These are phyloP conservation scores for Ochromonas danica DNA, from an alignment of 108 stramenopile species.

Conservation along the genomic window DNA sequence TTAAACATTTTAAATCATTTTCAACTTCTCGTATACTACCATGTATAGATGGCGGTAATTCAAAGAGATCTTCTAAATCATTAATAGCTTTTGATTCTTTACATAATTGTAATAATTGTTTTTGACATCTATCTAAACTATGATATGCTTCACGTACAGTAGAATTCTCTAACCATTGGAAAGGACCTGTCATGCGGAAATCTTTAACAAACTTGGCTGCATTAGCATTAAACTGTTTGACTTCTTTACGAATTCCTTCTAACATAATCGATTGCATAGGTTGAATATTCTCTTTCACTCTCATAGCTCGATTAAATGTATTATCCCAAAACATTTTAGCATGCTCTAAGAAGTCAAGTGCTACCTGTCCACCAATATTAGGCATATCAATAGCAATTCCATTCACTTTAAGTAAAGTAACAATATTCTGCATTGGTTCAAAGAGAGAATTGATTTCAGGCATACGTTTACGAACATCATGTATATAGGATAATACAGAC, in stretches of 20 bases:
- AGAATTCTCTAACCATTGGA: slow-evolving; percentile 29
- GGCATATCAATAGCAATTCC: slow-evolving; percentile 45
- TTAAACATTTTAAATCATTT: slow-evolving; percentile 33
- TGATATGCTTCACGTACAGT: slow-evolving; percentile 37
- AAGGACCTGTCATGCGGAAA: slow-evolving; percentile 41
- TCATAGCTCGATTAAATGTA: slow-evolving; percentile 50
- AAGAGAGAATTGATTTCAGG: slow-evolving; percentile 25
- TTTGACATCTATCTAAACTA: slow-evolving; percentile 29
- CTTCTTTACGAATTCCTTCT: slow-evolving; percentile 39
- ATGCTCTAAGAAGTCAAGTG: slow-evolving; percentile 49
- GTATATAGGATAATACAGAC: slow-evolving; percentile 46
- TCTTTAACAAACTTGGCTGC: slow-evolving; percentile 21
- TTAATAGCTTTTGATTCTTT: slow-evolving; percentile 36
- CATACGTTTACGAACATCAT: slow-evolving; percentile 50
- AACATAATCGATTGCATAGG: slow-evolving; percentile 50
- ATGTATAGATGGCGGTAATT: slow-evolving; percentile 20
- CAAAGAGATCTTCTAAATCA: slow-evolving; percentile 51
- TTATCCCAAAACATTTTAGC: slow-evolving; percentile 50
- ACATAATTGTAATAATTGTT: background rate
- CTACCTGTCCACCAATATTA: slow-evolving; percentile 32
- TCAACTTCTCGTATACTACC: slow-evolving; percentile 29
- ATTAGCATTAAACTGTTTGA: slow-evolving; percentile 25
- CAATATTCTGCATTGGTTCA: slow-evolving; percentile 44
- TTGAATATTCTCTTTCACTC: slow-evolving; percentile 53
- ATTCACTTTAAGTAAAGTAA: slow-evolving; percentile 41